These are phyloP conservation scores for Aspergillus coremiiformis DNA, from an alignment of 495 filamentous ascomycete genomes.

Conservation along the genomic window DNA sequence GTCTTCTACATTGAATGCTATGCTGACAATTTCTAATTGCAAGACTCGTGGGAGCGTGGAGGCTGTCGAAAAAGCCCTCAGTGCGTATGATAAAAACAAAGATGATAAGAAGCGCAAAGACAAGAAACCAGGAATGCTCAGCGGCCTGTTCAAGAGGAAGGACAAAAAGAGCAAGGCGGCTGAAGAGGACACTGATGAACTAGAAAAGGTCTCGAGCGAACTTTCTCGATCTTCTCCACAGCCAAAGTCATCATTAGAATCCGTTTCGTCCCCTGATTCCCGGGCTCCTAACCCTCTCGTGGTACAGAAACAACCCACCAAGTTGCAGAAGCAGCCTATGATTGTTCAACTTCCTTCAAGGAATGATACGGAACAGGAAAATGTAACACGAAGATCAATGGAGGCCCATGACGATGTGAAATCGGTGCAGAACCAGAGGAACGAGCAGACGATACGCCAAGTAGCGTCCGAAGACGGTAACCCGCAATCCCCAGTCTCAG, in stretches of 20 bases:
- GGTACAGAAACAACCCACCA: conserved; percentile 54
- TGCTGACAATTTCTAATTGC: conserved; percentile 41
- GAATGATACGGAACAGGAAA: conserved; percentile 16
- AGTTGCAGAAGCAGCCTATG: conserved; percentile 66
- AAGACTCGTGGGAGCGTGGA: conserved; percentile 41
- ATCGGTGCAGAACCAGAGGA: conserved; percentile 10
- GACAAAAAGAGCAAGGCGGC: conserved; percentile 71
- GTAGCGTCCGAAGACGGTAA: conserved; percentile 30
- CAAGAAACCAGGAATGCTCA: conserved; percentile 86
- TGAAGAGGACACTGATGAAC: conserved; percentile 59
- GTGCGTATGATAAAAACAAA: conserved; percentile 48
- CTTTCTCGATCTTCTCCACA: conserved; percentile 44
- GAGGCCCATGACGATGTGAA: conserved; percentile 8
- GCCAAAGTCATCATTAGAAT: conserved; percentile 46
- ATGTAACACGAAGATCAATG: conserved; percentile 6
- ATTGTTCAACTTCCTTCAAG: conserved; percentile 44
- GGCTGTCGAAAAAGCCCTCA: conserved; percentile 44
- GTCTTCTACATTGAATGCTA: background rate
- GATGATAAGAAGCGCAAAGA: conserved; percentile 86
- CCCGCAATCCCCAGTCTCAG: conserved; percentile 14
- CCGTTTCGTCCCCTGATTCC: conserved; percentile 27
- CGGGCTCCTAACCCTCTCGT: conserved; percentile 27
- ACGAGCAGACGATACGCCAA: conserved; percentile 33
- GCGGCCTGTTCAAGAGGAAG: conserved; percentile 90
- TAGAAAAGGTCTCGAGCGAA: conserved; percentile 55